Evolutionary conservation across 2,329 filamentous ascomycete species (phyloP).

Genomic region (Fusarium udum): DNA sequence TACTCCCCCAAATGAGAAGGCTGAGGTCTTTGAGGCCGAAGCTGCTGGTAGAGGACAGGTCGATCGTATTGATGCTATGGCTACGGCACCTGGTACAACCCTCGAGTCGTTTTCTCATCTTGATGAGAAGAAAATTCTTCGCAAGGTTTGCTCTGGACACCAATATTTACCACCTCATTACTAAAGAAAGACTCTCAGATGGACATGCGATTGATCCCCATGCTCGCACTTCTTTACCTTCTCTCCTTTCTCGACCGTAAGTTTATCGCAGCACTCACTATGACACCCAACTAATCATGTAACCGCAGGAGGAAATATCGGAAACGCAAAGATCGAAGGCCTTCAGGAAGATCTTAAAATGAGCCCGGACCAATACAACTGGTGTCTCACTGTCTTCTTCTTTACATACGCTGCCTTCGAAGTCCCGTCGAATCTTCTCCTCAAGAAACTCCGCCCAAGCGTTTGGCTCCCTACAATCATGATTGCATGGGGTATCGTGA

Average conservation of each 20-base stretch:
- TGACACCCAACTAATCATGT: not conserved
- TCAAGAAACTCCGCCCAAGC: conserved; percentile 78
- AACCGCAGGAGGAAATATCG: conserved; percentile 64
- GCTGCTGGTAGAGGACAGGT: conserved; percentile 17
- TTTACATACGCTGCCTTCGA: conserved; percentile 80
- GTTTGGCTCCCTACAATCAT: conserved; percentile 82
- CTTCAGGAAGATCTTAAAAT: conserved; percentile 64
- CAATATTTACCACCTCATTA: not conserved
- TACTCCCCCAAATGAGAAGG: conserved; percentile 33
- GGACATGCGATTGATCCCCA: conserved; percentile 63
- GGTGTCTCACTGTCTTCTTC: conserved; percentile 78
- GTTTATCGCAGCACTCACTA: conserved; percentile 2
- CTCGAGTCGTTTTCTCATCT: conserved; percentile 42
- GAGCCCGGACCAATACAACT: conserved; percentile 75
- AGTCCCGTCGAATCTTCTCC: conserved; percentile 78
- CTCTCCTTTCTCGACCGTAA: conserved; percentile 73
- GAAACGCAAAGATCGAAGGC: conserved; percentile 73
- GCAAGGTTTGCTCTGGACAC: conserved; percentile 54
- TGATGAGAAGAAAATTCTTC: conserved; percentile 65
- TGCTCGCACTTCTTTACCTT: conserved; percentile 74
- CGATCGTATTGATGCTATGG: conserved; percentile 19
- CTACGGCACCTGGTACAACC: conserved; percentile 27
- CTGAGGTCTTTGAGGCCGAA: conserved; percentile 38
- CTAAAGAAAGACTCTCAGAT: conserved; percentile 50
- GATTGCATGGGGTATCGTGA: conserved; percentile 63